Base-by-base conservation (phyloP, 768 basidiomycete species). In the Cubamyces lactineus region DNA sequence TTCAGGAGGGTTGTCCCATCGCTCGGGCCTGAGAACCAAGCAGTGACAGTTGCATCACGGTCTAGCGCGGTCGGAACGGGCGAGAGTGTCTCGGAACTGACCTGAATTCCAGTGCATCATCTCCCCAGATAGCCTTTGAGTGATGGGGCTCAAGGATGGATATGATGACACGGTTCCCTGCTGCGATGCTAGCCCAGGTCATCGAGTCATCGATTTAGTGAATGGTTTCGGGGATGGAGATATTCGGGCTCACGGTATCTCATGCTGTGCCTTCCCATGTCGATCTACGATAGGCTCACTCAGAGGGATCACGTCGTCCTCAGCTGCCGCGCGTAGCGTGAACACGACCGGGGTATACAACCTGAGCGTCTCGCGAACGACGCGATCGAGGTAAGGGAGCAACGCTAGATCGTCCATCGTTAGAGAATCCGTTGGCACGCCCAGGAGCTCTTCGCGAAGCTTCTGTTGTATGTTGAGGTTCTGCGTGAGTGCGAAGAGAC, bases 331-430 rank as follows among this genome's bases (percentile, higher is more conserved):
- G 1, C 88, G 78, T 72, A 84, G 80, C 0, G 79, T 81, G 13
- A 66, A 65, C 0, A 80, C 72, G 3, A 87, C 80, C 0, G 86
- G 85, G 0, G 85, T 58, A 63, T 88, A 77, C 0, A 86, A 49
- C 0, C 88, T 80, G 59, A 89, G 70, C 0, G 80, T 82, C 72
- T 89, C 88, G 5, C 82, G 79, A 2, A 87, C 76, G 8, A 88
- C 80, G 17, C 76, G 76, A 62, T 90, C 90, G n/a, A 92, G 82
- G 67, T 88, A 90, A 0, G 86, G 81, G 3, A 93, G 75, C 0
- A 80, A 75, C 56, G 83, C 80, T 1, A 92, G 79, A 21, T 86
- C 80, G 41, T 91, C 89, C 85, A 90, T 89, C 1, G 80, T 78
- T 2, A 88, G 88, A 1, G 50, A 13, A 5, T 53, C 59, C 0